A percentile compares a stretch with the other conserved stretches of the same genome.
These are phyloP conservation scores for Tricholoma saponaceum DNA, from an alignment of 768 basidiomycete genomes.

Conservation along the genomic window DNA sequence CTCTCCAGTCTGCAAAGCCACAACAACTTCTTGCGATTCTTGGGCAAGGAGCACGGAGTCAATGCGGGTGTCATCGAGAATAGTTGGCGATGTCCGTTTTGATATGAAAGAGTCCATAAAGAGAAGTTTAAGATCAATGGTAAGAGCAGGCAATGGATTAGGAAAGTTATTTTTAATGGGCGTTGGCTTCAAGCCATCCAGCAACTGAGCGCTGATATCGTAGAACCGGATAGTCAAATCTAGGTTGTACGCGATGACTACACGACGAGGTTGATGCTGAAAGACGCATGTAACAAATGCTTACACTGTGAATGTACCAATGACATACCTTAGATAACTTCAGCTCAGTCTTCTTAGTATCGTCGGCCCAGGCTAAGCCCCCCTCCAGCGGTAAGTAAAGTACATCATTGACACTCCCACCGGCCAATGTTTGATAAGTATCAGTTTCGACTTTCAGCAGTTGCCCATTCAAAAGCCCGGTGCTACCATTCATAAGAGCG, in stretches of 20 bases:
- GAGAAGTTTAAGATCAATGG: constrained; percentile 51
- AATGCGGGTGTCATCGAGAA: constrained; percentile 30
- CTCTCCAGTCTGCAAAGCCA: constrained; percentile 54
- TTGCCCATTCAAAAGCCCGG: constrained; percentile 37
- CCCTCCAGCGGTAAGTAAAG: constrained; percentile 39
- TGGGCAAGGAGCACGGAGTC: constrained; percentile 44
- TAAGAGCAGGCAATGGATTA: constrained; percentile 53
- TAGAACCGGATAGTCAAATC: constrained; percentile 68
- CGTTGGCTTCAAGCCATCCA: constrained; percentile 40
- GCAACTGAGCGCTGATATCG: constrained; percentile 69
- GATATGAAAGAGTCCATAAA: constrained; percentile 40
- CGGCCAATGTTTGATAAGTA: constrained; percentile 38
- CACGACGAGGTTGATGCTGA: constrained; percentile 58
- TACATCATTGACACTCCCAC: constrained; percentile 14
- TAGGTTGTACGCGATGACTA: constrained; percentile 59
- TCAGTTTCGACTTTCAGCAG: constrained; percentile 46
- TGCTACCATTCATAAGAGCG: constrained; percentile 30
- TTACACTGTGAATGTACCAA: not conserved
- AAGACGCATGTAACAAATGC: not conserved
- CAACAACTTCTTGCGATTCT: constrained; percentile 54
- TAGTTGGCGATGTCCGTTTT: constrained; percentile 20
- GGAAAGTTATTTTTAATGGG: constrained; percentile 65
- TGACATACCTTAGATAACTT: constrained; percentile 51
- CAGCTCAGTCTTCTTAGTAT: constrained; percentile 41
- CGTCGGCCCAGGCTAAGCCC: constrained; percentile 57